Evolutionary conservation across 352 stramenopile species (phyloP), one percentile per base, ranked within the genome.

Genomic region (Globisporangium acanthophoron): DNA sequence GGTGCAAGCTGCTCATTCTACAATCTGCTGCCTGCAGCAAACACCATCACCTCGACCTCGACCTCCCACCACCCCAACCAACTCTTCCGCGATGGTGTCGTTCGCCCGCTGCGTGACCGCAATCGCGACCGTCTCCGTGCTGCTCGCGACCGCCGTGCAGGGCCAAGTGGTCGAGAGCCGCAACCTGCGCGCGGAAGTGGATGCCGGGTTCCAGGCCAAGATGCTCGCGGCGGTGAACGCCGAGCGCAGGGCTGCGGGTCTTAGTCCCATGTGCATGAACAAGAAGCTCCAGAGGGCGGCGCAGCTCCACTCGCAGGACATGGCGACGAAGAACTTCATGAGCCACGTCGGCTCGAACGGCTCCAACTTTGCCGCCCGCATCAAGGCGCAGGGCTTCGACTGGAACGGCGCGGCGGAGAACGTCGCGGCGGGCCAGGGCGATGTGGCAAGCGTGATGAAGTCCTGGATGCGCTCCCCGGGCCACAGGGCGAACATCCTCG

Each of bases 231-330:
- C 64, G 4, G 54, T 67, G 31, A 70, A 70, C 49, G 48, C 39
- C 8, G 54, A 64, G 52, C 62, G 62, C 37, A 61, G 57, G 29
- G 35, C 54, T 5, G 62, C 54, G 5, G 62, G 62, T 4, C 55
- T 62, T 27, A 40, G 50, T 3, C 20, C 58, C 18, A 54, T 64
- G 33, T 47, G 67, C 49, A 51, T 59, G 46, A 77, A 74, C 66
- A 67, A 54, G 29, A 74, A 74, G 56, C 69, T 77, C 44, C 58
- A 71, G 43, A 27, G 24, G 24, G 67, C 70, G 8, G 64, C 70
- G 0, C 64, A 76, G 52, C 6, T 40, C 6, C 67, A 76, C 58
- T 74, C 67, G n/a, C 53, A 67, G 11, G 67, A 74, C 59, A 57
- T 67, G 53, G 70, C 67, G 2, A 39, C 31, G n/a, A 54, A 46